Conservation (phyloP, 1,284 basidiomycete species). For the Malassezia sp. region DNA sequence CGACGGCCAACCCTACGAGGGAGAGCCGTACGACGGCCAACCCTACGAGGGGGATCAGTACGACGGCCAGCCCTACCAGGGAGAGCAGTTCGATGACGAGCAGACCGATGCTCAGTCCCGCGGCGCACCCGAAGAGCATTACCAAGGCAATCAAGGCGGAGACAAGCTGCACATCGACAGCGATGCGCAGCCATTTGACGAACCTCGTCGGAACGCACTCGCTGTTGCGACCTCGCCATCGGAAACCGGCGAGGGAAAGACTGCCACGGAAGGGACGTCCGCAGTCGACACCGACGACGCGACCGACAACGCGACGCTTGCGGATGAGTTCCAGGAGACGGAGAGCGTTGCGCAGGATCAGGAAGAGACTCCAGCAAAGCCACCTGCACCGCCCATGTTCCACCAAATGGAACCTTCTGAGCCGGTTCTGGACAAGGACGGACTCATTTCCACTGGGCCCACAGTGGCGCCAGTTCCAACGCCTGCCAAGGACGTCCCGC, state of each 20-base stretch:
- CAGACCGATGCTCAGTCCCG: constrained; percentile 4
- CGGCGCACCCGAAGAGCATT: too few relatives aligned
- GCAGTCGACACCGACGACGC: background rate
- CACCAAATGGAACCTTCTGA: constrained; percentile 8
- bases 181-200: too few relatives aligned
- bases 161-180: too few relatives aligned
- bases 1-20: background rate
- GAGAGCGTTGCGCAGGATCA: background rate
- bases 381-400: constrained; percentile 7
- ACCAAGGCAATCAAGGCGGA: too few relatives aligned
- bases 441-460: constrained; percentile 9
- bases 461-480: background rate
- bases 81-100: constrained; percentile 5
- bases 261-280: background rate
- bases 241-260: too few relatives aligned
- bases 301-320: background rate
- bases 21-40: background rate
- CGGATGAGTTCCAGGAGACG: constrained; percentile 2
- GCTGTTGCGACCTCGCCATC: too few relatives aligned
- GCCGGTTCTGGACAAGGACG: constrained; percentile 6
- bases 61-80: constrained; percentile 3
- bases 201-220: too few relatives aligned
- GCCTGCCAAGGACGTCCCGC: background rate
- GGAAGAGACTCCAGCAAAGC: background rate
- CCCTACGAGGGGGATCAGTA: background rate